Base-by-base conservation (phyloP, 805 yeast genomes). In the Lipomyces kockii region DNA sequence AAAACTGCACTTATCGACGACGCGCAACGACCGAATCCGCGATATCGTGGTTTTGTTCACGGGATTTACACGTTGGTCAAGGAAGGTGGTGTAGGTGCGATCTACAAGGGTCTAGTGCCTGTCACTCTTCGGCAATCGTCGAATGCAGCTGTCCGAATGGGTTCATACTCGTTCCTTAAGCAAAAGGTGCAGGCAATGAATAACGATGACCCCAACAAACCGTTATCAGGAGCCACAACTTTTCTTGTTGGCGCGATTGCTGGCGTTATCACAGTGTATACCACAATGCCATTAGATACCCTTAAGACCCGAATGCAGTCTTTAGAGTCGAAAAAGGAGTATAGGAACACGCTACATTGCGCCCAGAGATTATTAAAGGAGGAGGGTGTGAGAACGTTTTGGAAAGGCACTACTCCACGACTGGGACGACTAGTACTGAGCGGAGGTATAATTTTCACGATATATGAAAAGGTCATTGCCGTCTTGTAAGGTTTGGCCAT, bases 321-420 rank as follows among this genome's bases (percentile, higher is more conserved):
- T 25, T 83, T 94, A 71, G 93, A 91, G 46, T 90, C 97, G 7
- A 84, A 84, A 61, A 83, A 84, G 73, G 79, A 84, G 75, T 95
- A 94, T 80, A 77, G 84, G 0, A 86, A 92, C 58, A 93, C 98
- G 0, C 25, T 89, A 53, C 85, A 94, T 79, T 94, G 98, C 79
- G 93, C 96, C 74, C 85, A 80, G 22, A 87, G 85, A 70, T 88
- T 95, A 61, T 89, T 90, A 78, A 88, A 82, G 75, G 89, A 94
- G 63, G 99, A 94, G 80, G 99, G 99, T 9, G 80, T 93, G 71
- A 81, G 86, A 75, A 90, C 97, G 4, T 92, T 92, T 80, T 94
- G 99, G 99, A 91, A 91, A 80, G 99, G 99, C 69, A 97, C 98
- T 46, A 95, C 98, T 1, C 98, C 99, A 58, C 85, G 99, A 76